phyloP scores from a whole-genome alignment of 495 filamentous ascomycete genomes.

The Aspergillus olivimuriae region DNA sequence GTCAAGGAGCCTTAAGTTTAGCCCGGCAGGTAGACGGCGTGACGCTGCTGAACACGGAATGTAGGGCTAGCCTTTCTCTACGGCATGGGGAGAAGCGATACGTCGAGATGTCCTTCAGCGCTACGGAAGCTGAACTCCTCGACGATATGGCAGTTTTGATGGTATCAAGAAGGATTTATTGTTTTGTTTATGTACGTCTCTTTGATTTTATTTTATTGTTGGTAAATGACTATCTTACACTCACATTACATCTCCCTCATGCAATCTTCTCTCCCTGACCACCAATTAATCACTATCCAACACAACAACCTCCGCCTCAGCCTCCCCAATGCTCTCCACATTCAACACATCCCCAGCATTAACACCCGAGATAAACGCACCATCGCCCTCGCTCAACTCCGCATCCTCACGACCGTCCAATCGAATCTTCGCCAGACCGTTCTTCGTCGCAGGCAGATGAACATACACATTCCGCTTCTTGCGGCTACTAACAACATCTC shows the following conservation, averaged over 20 bases:
- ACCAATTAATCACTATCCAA: conserved; percentile 43
- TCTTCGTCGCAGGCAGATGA: conserved; percentile 69
- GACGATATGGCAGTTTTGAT: no score
- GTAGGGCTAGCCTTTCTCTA: no score
- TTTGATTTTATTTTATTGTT: no score
- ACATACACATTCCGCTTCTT: conserved; percentile 65
- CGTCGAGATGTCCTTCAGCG: no score
- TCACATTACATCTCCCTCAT: background rate
- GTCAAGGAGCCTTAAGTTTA: no score
- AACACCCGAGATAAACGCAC: conserved; percentile 55
- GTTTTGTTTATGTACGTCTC: no score
- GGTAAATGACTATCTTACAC: no score
- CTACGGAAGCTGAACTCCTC: no score
- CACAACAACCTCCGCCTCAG: conserved; percentile 60
- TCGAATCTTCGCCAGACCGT: conserved; percentile 59
- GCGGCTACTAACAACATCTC: conserved; percentile 24
- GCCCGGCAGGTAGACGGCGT: no score
- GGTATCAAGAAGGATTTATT: no score
- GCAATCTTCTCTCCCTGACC: background rate
- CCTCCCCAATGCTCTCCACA: conserved; percentile 60
- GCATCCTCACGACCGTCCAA: conserved; percentile 56
- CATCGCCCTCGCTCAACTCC: conserved; percentile 64
- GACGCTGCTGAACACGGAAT: no score
- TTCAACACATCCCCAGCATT: conserved; percentile 52
- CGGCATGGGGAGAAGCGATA: no score